Base-by-base conservation (phyloP, 768 basidiomycete genomes). In the Harrya chromipes region DNA sequence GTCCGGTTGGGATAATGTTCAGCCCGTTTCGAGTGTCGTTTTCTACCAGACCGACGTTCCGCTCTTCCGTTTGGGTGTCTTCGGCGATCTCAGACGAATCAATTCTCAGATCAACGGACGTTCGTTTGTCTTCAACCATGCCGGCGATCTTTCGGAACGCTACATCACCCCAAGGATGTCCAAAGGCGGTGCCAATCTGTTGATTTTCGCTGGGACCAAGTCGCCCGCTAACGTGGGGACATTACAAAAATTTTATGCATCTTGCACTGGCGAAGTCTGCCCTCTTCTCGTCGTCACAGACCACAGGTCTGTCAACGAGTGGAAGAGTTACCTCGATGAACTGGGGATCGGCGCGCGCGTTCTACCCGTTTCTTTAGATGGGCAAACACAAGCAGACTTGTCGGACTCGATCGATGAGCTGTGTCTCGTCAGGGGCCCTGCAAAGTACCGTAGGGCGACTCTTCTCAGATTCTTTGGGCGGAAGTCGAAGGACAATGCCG, bases 181-280 rank as follows among this genome's bases (percentile, higher is more conserved):
- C 29, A 64, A 64, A 42, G 57, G 60, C 3, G 51, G 33, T 27
- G 64, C 64, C 12, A 64, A 66, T 49, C 42, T 64, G 14, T 44
- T 64, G 36, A 50, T 64, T 34, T 64, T 64, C 13, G 7, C 54
- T 5, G 63, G 58, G 35, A 42, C n/a, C 10, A 38, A 37, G 54
- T 41, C 53, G 6, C 40, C 36, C 4, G 11, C 3, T 5, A 66
- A 63, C 23, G 14, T 31, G 34, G 47, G 37, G 38, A 47, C 8
- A 14, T 47, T 63, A 3, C 19, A 14, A 6, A 24, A 31, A 0
- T 64, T 61, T 43, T 61, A 66, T 26, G 6, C 33, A 11, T 39
- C 48, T 8, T 66, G 51, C 41, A 33, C 27, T 14, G 63, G 63
- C 23, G 64, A 66, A 12, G 43, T 63, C 26, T 58, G 61, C n/a